Evolutionary conservation across 1,284 basidiomycete species (phyloP), one percentile per base, ranked within the genome.

Genomic region (Naganishia cerealis): DNA sequence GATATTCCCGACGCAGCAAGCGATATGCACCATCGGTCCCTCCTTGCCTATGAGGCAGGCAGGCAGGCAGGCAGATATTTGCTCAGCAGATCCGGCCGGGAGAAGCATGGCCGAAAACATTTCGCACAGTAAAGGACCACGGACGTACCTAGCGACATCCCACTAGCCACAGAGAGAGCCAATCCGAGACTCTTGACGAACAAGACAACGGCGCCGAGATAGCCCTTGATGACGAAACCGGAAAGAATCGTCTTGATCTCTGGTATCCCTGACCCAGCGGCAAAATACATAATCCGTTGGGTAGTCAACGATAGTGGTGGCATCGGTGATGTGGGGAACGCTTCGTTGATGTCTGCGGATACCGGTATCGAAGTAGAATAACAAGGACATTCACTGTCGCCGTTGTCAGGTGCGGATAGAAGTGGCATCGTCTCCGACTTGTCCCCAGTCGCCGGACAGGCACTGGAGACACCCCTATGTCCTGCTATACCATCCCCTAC

Each of bases 151-250:
- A 97, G 84, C 3, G 90, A 89, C 38, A 97, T 82, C 0, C 94
- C 94, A 1, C 91, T 94, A 3, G 90, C 94, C 24, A 96, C 94
- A 5, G 91, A 91, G 4, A 99, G 83, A 0, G 94, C 88, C 67
- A 99, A 80, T 5, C 94, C 95, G 43, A 95, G 84, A 15, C 89
- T 85, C 79, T 99, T 99, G n/a, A 91, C 92, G 75, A 93, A 88
- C 59, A 98, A 81, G 0, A 91, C 93, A 72, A 92, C 89, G 52
- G 85, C 88, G 38, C 95, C 95, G 48, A 99, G 88, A 78, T 96
- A 99, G 24, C 95, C 95, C 75, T 96, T 93, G 70, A 99, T 97
- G 21, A 98, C 94, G 74, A 97, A 98, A n/a, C 92, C 93, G 68
- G 92, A 94, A 46, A 99, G 84, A 68, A 98, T 96, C 0, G 93